Evolutionary conservation across 257 asterid genomes (phyloP), one percentile per base, ranked within the genome.

Genomic region (Capsicum baccatum): DNA sequence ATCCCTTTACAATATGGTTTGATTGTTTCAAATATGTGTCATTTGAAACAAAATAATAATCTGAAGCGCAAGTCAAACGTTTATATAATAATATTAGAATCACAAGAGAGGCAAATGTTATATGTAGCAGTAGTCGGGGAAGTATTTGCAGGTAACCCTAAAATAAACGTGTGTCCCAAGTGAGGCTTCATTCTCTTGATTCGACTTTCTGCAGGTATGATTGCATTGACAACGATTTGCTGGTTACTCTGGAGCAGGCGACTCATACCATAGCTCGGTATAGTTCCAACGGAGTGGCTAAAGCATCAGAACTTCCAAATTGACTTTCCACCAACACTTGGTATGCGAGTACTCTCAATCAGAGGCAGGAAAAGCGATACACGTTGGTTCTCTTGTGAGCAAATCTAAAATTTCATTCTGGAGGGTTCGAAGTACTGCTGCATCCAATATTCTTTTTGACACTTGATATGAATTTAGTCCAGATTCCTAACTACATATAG

Each of bases 211-310:
- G 89, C 92, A 92, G 94, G 92, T 92, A 86, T 4, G 92, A 91
- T 10, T 91, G 89, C 92, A 89, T 91, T 9, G 94, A 91, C 26
- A 85, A 86, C 9, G 94, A 92, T 67, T 80, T 92, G 78, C 87
- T 92, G 70, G 84, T 84, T 79, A 79, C 90, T 14, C 85, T 87
- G 16, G 87, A 84, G 84, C 86, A 76, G n/a, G 35, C 82, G 39
- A 86, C 84, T 85, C 92, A 87, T 79, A 84, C 56, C 62, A 89
- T 90, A 19, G 92, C 97, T 44, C 89, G 89, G 21, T 91, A 92
- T 78, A 81, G 87, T 74, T 88, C 97, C 33, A 52, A 70, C 9
- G 92, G 92, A 19, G 84, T 87, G 68, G 90, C 85, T 55, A 92
- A 84, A 83, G 92, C 93, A 82, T 85, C 90, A 16, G 92, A 92